phyloP scores from a whole-genome alignment of 768 basidiomycete genomes.

The Suillus variegatus region DNA sequence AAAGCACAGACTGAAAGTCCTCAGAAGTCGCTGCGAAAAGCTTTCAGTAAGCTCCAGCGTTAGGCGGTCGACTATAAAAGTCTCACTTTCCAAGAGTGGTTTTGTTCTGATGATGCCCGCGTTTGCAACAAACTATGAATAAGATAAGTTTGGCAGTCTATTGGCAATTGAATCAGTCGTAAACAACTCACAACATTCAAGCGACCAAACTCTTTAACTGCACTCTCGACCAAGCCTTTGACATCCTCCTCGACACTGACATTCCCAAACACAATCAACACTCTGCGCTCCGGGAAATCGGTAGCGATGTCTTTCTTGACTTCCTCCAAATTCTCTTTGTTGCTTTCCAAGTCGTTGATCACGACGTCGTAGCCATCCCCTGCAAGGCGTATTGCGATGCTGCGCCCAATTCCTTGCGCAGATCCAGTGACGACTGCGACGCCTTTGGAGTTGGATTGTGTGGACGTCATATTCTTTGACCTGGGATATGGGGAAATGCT shows the following conservation, averaged over 20 bases:
- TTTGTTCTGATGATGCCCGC: conserved; percentile 19
- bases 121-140: conserved; percentile 21
- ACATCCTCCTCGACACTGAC: conserved; percentile 33
- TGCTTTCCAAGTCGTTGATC: conserved; percentile 34
- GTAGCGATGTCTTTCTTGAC: conserved; percentile 17
- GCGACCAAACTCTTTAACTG: conserved; percentile 26
- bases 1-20: conserved; percentile 34
- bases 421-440: conserved; percentile 34
- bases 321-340: conserved; percentile 19
- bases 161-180: not conserved
- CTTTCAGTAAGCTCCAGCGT: not conserved
- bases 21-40: conserved; percentile 29
- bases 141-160: not conserved
- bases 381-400: conserved; percentile 37
- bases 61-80: conserved; percentile 9
- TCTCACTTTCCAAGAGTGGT: conserved; percentile 15
- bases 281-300: conserved; percentile 11
- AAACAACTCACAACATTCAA: conserved; percentile 35
- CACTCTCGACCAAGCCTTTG: conserved; percentile 28
- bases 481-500: not conserved
- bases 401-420: conserved; percentile 34
- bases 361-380: conserved; percentile 37
- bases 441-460: conserved; percentile 20
- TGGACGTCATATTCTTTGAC: not conserved
- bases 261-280: conserved; percentile 21